Base-by-base conservation (phyloP, 441 rosid genomes). In the Arabidopsis hybrid region DNA sequence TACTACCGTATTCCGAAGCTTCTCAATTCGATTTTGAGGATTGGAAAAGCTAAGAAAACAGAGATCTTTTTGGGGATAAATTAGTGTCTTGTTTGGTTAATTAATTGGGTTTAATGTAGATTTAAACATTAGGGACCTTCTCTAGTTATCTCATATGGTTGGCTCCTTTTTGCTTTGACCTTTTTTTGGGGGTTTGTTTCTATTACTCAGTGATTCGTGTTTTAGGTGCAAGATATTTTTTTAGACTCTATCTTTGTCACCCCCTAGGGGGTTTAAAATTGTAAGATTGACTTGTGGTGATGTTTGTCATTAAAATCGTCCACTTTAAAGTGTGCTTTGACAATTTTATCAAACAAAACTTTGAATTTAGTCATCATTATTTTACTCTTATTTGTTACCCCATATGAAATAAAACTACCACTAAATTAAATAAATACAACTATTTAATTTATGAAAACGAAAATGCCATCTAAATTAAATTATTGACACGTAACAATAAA, bases 31-130 rank as follows among this genome's bases (percentile, higher is more conserved):
- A 46, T 67, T 78, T 72, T 67, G 66, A 43, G 67, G 7, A 53
- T 39, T 63, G 75, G 72, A 51, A 61, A 46, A 50, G 69, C 64
- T 64, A 11, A 53, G 65, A 66, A 60, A 50, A 52, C 4, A 72
- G 69, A 66, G 40, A 63, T 69, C 7, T 57, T 70, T 63, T 7
- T 7, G 67, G 46, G 65, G 62, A 39, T 50, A 35, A 65, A 74
- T 43, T 67, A 52, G 47, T 29, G 53, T 55, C 17, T 55, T 61
- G 69, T 69, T 75, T 55, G 64, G 57, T 36, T 52, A 47, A 53
- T 53, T 69, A 47, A 69, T 46, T 69, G 65, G 38, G 42, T 62
- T 60, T 62, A 63, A 35, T 62, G 69, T 75, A 75, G 79, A 75
- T 56, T 62, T 36, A 4, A 36, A 43, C 58, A 32, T 26, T 69